Conservation (phyloP, 2,329 filamentous ascomycete genomes). For the Dothideomycetes sp. region DNA sequence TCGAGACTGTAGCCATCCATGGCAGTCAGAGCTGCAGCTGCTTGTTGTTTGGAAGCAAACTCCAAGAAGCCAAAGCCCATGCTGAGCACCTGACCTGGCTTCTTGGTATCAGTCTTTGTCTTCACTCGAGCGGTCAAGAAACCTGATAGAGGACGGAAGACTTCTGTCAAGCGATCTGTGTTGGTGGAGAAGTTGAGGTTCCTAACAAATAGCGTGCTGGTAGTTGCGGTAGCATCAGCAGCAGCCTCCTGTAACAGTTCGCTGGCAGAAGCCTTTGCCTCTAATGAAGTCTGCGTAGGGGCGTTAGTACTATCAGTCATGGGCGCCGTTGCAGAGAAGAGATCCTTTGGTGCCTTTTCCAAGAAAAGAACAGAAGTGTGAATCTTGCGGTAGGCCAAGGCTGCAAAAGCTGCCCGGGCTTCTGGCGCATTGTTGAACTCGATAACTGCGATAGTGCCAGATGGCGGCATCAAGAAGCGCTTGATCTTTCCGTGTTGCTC, state of each 20-base stretch:
- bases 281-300: conserved; percentile 23
- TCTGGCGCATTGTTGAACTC: conserved; percentile 74
- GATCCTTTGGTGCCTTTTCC: conserved; percentile 80
- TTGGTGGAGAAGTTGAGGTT: conserved; percentile 91
- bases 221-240: conserved; percentile 45
- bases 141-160: conserved; percentile 73
- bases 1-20: conserved; percentile 89
- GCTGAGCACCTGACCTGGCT: conserved; percentile 74
- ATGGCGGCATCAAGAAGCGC: conserved; percentile 81
- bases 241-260: conserved; percentile 51
- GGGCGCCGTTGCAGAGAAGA: conserved; percentile 47
- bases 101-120: conserved; percentile 88
- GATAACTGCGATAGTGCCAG: conserved; percentile 86
- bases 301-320: conserved; percentile 22
- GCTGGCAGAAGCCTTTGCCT: conserved; percentile 55
- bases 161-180: conserved; percentile 62
- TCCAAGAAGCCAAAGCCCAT: conserved; percentile 98
- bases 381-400: conserved; percentile 79
- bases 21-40: conserved; percentile 67
- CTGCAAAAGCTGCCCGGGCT: conserved; percentile 73
- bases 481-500: conserved; percentile 76
- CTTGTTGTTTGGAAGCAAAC: conserved; percentile 68
- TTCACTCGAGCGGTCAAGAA: conserved; percentile 87
- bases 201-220: conserved; percentile 71
- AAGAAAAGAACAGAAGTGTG: conserved; percentile 87